Evolutionary conservation across 140 eudicot genomes (phyloP).

Genomic region (Flaveria floridana): DNA sequence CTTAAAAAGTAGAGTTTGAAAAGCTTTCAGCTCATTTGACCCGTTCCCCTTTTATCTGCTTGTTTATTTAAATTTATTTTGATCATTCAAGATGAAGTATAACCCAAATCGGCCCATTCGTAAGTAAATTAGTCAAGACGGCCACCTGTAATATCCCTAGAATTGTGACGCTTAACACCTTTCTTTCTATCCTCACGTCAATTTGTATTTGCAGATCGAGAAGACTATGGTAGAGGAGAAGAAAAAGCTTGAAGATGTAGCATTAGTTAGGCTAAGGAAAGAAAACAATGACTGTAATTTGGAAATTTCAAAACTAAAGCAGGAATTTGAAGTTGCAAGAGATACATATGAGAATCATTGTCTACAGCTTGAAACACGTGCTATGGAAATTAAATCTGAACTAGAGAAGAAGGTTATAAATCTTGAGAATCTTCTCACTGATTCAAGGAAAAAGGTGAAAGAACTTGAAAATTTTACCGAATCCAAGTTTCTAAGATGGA

Average conservation of each 20-base stretch:
- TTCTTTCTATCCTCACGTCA: background rate
- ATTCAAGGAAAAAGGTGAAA: constrained; percentile 62
- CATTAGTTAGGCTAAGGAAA: constrained; percentile 46
- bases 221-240: constrained; percentile 64
- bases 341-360: constrained; percentile 42
- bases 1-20: background rate
- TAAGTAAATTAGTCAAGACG: constrained; percentile 9
- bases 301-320: constrained; percentile 44
- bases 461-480: constrained; percentile 67
- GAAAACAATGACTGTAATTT: constrained; percentile 49
- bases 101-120: constrained; percentile 4
- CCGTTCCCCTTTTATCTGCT: background rate
- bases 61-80: background rate
- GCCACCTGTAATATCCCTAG: background rate
- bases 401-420: constrained; percentile 55
- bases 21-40: constrained; percentile 3
- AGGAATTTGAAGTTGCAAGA: constrained; percentile 47
- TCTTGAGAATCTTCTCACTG: constrained; percentile 50
- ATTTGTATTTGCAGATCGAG: constrained; percentile 48
- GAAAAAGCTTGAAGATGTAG: constrained; percentile 58
- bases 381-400: constrained; percentile 46
- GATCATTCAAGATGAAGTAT: background rate
- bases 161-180: background rate
- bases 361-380: constrained; percentile 48
- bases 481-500: constrained; percentile 58